Conservation (phyloP, 108 stramenopile genomes). For the Stephanodiscus triporus region DNA sequence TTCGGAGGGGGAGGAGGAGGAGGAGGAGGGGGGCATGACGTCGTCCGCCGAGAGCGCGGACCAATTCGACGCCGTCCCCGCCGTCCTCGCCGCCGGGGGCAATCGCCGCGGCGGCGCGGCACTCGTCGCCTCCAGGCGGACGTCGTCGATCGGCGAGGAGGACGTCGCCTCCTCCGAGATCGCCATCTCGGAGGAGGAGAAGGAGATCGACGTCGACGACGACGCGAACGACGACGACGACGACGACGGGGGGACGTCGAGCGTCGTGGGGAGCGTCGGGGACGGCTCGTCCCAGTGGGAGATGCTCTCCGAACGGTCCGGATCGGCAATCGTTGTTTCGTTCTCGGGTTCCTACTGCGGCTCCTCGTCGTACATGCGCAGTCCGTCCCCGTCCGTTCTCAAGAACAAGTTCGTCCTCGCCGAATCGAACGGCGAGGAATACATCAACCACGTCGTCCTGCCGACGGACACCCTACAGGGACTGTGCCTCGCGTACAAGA, state of each 20-base stretch:
- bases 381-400: slow-evolving; percentile 30
- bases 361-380: slow-evolving; percentile 19
- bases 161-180: background rate
- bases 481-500: slow-evolving; percentile 84
- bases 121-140: background rate
- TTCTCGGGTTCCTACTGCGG: slow-evolving; percentile 30
- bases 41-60: slow-evolving; percentile 6
- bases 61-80: slow-evolving; percentile 14
- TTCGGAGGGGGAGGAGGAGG: slow-evolving; percentile 15
- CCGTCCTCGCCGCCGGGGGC: too few species aligned
- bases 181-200: slow-evolving; percentile 22
- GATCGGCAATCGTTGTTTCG: slow-evolving; percentile 39
- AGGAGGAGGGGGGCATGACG: background rate
- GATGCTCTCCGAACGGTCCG: slow-evolving; percentile 46
- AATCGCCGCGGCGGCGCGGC: background rate
- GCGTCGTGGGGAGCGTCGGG: background rate
- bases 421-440: slow-evolving; percentile 41
- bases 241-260: slow-evolving; percentile 6
- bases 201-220: slow-evolving; percentile 12
- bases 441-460: slow-evolving; percentile 37
- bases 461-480: slow-evolving; percentile 90
- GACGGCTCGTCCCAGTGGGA: slow-evolving; percentile 32
- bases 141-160: background rate
- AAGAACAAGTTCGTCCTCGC: slow-evolving; percentile 48
- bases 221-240: background rate